Evolutionary conservation across 805 yeast species (phyloP).

Genomic region (Kodamaea hsintzibuensis): DNA sequence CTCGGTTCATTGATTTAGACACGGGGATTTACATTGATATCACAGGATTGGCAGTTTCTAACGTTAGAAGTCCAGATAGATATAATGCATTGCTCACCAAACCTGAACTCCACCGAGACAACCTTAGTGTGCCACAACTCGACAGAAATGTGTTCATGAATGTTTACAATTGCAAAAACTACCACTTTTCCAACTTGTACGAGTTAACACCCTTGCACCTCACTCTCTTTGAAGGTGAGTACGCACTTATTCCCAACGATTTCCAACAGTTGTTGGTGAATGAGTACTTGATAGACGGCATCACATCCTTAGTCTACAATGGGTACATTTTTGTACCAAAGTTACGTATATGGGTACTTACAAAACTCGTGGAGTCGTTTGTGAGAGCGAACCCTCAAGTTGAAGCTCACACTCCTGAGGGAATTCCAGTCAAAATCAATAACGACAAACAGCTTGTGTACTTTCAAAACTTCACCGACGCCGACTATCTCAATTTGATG

Average conservation of each 20-base stretch:
- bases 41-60: slow-evolving; percentile 38
- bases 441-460: not conserved
- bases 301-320: slow-evolving; percentile 26
- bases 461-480: slow-evolving; percentile 16
- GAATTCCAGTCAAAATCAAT: not conserved
- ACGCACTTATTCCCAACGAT: slow-evolving; percentile 35
- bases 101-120: slow-evolving; percentile 4
- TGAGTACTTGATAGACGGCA: slow-evolving; percentile 26
- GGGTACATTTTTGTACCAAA: slow-evolving; percentile 51
- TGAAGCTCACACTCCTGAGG: not conserved
- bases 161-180: slow-evolving; percentile 40
- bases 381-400: not conserved
- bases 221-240: slow-evolving; percentile 35
- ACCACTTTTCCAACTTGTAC: slow-evolving; percentile 30
- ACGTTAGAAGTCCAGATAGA: slow-evolving; percentile 23
- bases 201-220: slow-evolving; percentile 37
- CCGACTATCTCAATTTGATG: slow-evolving; percentile 28
- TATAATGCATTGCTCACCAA: slow-evolving; percentile 5
- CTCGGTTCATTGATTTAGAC: slow-evolving; percentile 51
- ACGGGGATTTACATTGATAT: slow-evolving; percentile 46
- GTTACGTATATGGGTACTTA: slow-evolving; percentile 53
- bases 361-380: not conserved
- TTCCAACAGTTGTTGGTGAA: slow-evolving; percentile 26
- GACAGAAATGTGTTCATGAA: slow-evolving; percentile 27
- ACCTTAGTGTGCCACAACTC: slow-evolving; percentile 10